Conservation (phyloP, 208 protist genomes). For the Perkinsela sp. region DNA sequence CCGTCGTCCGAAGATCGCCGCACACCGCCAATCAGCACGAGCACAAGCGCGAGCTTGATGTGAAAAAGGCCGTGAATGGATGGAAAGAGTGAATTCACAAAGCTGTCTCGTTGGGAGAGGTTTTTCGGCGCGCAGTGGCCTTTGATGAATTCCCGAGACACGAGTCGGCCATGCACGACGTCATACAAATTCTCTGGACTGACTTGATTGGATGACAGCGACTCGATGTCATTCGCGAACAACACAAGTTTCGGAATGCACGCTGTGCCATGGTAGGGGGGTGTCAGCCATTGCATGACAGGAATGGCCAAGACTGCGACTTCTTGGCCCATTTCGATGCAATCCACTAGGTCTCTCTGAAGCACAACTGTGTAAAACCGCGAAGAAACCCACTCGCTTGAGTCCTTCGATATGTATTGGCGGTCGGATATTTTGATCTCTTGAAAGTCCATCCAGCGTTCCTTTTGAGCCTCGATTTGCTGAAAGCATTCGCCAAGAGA, state of each 20-base stretch:
- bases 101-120: not conserved
- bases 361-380: not conserved
- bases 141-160: not conserved
- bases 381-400: not conserved
- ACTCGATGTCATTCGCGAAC: not conserved
- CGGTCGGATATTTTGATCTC: not conserved
- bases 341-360: not conserved
- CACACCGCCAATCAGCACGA: slow-evolving; percentile 30
- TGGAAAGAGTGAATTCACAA: slow-evolving; percentile 14
- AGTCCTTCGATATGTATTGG: not conserved
- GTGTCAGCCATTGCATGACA: not conserved
- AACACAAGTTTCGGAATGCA: not conserved
- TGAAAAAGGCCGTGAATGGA: slow-evolving; percentile 22
- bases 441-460: slow-evolving; percentile 1
- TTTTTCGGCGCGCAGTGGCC: not conserved
- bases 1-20: slow-evolving; percentile 4
- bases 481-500: not conserved
- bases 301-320: not conserved
- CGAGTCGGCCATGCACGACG: not conserved
- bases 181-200: not conserved
- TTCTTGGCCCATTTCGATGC: not conserved
- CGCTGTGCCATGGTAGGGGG: not conserved
- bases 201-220: not conserved
- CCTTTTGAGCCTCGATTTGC: not conserved
- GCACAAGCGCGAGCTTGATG: slow-evolving; percentile 26